Base-by-base conservation (phyloP, 495 filamentous ascomycete genomes). In the Podospora fimiseda region DNA sequence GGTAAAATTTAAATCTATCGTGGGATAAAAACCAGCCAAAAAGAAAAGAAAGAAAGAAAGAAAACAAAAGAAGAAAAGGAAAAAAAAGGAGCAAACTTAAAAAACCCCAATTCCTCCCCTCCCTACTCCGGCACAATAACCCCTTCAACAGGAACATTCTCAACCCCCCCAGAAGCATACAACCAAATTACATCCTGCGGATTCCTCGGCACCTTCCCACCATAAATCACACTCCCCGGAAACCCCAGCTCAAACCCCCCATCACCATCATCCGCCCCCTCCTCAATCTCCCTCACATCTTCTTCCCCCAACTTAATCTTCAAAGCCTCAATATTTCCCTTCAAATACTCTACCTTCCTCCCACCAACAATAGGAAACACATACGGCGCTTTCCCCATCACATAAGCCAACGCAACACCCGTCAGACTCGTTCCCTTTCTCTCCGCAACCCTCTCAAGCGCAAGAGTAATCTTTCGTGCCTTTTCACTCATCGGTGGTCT, bases 261-360 rank as follows among this genome's bases (percentile, higher is more conserved):
- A n/a, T n/a, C n/a, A n/a, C n/a, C n/a, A n/a, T n/a, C n/a, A 2
- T 64, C 53, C 15, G 46, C 60, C 3, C 72, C 70, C 14, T 62
- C 60, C 46, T 87, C 82, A 30, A 87, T 68, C 51, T 80, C 70
- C 30, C 75, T 61, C 38, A 87, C 74, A 41, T 88, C 77, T 54
- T 82, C 69, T 14, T 74, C 58, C 6, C 73, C 76, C 38, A 88
- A 62, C 0, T 64, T 63, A 24, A 88, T 70, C 0, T 51, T 66
- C 43, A 89, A 61, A 0, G 79, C 80, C 56, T 81, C 69, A 47
- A 87, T 81, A 44, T 87, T 89, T 40, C 75, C 76, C 51, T 78
- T 70, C 18, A 88, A 62, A 59, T 89, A 81, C 60, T 82, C 78
- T 43, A 86, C 61, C 62, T 81, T 87, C 9, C 82, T 65, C 2